Conservation (phyloP, 192 early-diverging fungal genomes). For the Podila epigama region DNA sequence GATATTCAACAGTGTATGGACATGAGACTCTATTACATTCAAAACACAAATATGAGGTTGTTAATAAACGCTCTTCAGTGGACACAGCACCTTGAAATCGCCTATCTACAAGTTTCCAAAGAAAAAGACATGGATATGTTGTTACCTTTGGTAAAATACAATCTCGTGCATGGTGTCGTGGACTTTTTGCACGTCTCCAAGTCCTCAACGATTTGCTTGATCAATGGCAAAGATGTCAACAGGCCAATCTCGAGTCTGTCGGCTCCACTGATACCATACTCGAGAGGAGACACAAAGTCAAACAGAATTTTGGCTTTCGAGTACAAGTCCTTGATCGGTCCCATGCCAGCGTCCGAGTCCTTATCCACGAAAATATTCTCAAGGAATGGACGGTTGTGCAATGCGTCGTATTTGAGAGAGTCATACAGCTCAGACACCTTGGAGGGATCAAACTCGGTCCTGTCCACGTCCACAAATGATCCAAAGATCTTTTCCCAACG, state of each 20-base stretch:
- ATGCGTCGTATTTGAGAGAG: slow-evolving; percentile 95
- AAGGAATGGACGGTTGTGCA: slow-evolving; percentile 91
- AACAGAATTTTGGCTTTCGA: slow-evolving; percentile 84
- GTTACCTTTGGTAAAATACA: slow-evolving; percentile 94
- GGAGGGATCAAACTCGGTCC: slow-evolving; percentile 75
- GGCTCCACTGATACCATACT: slow-evolving; percentile 86
- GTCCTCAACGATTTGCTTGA: slow-evolving; percentile 82
- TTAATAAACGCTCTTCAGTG: background rate
- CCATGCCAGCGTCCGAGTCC: slow-evolving; percentile 14
- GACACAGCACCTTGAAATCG: background rate
- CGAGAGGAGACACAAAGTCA: slow-evolving; percentile 92
- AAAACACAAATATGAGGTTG: background rate
- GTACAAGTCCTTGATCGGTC: slow-evolving; percentile 72
- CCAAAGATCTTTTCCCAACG: slow-evolving; percentile 96
- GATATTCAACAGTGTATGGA: slow-evolving; percentile 91
- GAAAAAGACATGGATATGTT: background rate
- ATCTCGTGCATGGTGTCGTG: slow-evolving; percentile 66
- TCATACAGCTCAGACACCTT: slow-evolving; percentile 95
- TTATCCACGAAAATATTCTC: slow-evolving; percentile 72
- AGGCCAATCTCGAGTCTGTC: slow-evolving; percentile 91
- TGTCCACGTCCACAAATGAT: slow-evolving; percentile 74
- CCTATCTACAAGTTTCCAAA: background rate
- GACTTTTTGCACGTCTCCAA: slow-evolving; percentile 66
- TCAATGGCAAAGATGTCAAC: slow-evolving; percentile 75
- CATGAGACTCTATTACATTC: slow-evolving; percentile 76